Percentiles rank a stretch among this genome's conserved stretches.
phyloP scores from a whole-genome alignment of 306 rosid genomes.

The Prunus padus region DNA sequence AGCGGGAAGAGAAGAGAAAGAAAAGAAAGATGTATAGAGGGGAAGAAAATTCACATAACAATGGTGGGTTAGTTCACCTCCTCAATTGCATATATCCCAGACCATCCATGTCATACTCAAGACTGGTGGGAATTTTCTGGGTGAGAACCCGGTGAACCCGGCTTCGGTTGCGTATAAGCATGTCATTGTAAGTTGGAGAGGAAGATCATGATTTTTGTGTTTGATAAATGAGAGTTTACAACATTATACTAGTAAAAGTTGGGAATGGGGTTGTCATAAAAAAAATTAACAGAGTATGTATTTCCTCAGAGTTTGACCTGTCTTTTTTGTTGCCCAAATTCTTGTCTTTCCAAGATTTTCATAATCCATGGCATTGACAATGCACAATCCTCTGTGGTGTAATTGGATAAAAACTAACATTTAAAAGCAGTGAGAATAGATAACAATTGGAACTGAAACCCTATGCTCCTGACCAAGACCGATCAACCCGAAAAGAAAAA shows the following conservation, averaged over 20 bases:
- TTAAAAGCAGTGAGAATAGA: too few species aligned
- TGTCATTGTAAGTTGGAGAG: background rate
- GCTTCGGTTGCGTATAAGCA: background rate
- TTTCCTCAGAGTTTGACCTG: background rate
- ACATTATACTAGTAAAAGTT: slow-evolving; percentile 1
- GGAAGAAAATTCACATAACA: background rate
- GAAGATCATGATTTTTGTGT: background rate
- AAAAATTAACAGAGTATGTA: background rate
- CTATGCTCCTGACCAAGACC: background rate
- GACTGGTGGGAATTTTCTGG: background rate
- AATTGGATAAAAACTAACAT: too few species aligned
- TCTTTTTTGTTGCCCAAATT: background rate
- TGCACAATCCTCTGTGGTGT: background rate
- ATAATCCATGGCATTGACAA: background rate
- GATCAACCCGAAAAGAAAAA: background rate
- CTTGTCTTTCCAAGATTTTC: background rate
- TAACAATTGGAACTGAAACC: background rate
- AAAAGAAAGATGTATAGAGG: background rate
- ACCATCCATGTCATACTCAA: background rate
- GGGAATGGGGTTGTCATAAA: background rate
- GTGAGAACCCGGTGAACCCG: background rate
- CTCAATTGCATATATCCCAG: background rate
- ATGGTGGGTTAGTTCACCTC: background rate
- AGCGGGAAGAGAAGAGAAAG: background rate
- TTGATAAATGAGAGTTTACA: background rate